Evolutionary conservation across 768 basidiomycete species (phyloP).

Genomic region (Pleurotus sapidus): DNA sequence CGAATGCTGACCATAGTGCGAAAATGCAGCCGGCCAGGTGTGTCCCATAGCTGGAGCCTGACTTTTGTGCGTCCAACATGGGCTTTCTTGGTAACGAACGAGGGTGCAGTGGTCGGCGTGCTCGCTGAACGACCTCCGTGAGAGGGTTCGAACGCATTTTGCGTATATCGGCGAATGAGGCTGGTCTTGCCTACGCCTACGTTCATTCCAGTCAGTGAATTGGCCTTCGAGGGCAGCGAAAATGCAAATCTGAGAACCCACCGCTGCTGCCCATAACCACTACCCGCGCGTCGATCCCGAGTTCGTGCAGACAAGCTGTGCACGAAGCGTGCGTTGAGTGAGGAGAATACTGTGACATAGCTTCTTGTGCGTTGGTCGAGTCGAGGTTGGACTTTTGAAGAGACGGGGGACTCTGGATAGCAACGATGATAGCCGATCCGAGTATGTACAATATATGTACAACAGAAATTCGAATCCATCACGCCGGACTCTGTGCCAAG

Average conservation of each 20-base stretch:
- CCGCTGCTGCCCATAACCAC: conserved; percentile 6
- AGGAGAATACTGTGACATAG: not conserved
- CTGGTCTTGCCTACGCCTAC: conserved; percentile 4
- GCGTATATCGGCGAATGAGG: not conserved
- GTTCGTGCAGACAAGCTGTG: not conserved
- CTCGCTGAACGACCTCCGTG: not conserved
- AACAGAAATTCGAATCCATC: not conserved
- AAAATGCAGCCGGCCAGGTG: not conserved
- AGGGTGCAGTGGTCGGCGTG: not conserved
- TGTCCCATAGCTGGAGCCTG: conserved; percentile 7
- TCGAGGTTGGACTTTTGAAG: not conserved
- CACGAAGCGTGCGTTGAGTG: not conserved
- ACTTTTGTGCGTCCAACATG: not conserved
- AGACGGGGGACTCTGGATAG: not conserved
- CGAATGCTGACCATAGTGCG: conserved; percentile 2
- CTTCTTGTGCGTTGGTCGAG: not conserved
- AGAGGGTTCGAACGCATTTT: not conserved
- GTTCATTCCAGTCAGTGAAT: not conserved
- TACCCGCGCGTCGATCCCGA: conserved; percentile 2
- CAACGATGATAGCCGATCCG: not conserved
- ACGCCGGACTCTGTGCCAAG: not conserved
- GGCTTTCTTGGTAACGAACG: conserved; percentile 3
- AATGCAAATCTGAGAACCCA: not conserved
- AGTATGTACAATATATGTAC: not conserved
- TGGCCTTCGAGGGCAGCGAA: not conserved